Conservation (phyloP, 176 grass and related monocot species). For the Musa schizocarpa region DNA sequence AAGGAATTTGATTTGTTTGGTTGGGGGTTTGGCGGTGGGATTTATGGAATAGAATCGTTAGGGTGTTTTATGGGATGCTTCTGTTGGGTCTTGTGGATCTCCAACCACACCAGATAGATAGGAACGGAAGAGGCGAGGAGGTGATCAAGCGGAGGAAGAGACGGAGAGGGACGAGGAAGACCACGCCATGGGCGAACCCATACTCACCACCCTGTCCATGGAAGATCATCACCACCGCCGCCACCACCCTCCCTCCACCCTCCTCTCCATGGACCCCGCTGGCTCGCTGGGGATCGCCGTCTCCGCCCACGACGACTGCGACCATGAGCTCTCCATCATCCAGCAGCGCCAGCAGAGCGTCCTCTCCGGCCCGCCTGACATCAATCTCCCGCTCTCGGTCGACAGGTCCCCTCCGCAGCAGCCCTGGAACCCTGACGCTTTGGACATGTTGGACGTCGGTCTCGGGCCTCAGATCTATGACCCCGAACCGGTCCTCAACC, state of each 20-base stretch:
- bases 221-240: conserved; percentile 39
- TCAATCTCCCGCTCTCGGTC: conserved; percentile 49
- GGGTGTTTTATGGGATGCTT: conserved; percentile 5
- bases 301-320: conserved; percentile 13
- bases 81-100: not conserved
- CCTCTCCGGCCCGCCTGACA: conserved; percentile 44
- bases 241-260: conserved; percentile 37
- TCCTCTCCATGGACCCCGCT: conserved; percentile 54
- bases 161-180: conserved; percentile 40
- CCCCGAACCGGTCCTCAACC: conserved; percentile 35
- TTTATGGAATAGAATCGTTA: conserved; percentile 1
- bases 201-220: conserved; percentile 59
- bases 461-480: conserved; percentile 48
- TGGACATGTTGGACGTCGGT: conserved; percentile 45
- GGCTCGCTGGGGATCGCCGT: conserved; percentile 25
- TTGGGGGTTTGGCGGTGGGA: not conserved
- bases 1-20: not conserved
- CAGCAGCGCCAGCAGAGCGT: conserved; percentile 16
- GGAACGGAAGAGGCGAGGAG: not conserved
- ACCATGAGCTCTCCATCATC: conserved; percentile 31
- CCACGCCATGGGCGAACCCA: conserved; percentile 44
- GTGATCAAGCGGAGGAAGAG: conserved; percentile 29
- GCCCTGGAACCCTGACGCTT: conserved; percentile 26
- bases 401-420: conserved; percentile 30
- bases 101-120: conserved; percentile 7